Evolutionary conservation across 805 yeast genomes (phyloP).

Genomic region (Candida fluviatilis): DNA sequence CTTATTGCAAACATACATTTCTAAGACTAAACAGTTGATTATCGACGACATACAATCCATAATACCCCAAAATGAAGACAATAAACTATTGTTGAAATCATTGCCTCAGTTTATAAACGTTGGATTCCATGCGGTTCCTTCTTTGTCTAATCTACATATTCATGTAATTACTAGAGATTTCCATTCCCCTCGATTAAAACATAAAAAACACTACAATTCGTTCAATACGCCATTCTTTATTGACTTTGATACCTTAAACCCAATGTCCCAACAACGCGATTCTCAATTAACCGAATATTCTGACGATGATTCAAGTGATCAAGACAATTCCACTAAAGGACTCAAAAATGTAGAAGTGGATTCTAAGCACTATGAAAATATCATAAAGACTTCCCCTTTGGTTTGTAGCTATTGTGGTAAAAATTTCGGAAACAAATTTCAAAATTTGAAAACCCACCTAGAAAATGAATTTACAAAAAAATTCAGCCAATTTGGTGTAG

Average conservation of each 20-base stretch:
- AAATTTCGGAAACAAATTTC: constrained; percentile 17
- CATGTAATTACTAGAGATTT: constrained; percentile 71
- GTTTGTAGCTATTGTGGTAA: constrained; percentile 21
- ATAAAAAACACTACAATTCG: constrained; percentile 65
- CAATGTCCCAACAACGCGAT: constrained; percentile 6
- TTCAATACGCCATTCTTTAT: constrained; percentile 67
- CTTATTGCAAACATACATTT: constrained; percentile 27
- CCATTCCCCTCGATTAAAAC: constrained; percentile 49
- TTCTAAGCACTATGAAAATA: constrained; percentile 9
- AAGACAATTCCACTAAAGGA: neutral
- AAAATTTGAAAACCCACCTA: constrained; percentile 22
- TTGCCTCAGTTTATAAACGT: constrained; percentile 36
- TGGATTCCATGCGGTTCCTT: constrained; percentile 72
- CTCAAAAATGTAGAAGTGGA: constrained; percentile 3
- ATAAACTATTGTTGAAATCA: constrained; percentile 7
- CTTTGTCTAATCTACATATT: constrained; percentile 64
- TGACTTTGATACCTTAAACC: constrained; percentile 41
- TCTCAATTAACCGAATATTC: constrained; percentile 2
- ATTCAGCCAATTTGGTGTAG: constrained; percentile 9
- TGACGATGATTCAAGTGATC: neutral
- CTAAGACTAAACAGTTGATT: constrained; percentile 29
- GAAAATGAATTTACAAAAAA: constrained; percentile 15
- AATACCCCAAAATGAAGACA: constrained; percentile 10
- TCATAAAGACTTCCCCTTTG: constrained; percentile 13
- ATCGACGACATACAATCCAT: constrained; percentile 23